Conservation (phyloP, 2,329 filamentous ascomycete species). For the Exophiala alcalophila region DNA sequence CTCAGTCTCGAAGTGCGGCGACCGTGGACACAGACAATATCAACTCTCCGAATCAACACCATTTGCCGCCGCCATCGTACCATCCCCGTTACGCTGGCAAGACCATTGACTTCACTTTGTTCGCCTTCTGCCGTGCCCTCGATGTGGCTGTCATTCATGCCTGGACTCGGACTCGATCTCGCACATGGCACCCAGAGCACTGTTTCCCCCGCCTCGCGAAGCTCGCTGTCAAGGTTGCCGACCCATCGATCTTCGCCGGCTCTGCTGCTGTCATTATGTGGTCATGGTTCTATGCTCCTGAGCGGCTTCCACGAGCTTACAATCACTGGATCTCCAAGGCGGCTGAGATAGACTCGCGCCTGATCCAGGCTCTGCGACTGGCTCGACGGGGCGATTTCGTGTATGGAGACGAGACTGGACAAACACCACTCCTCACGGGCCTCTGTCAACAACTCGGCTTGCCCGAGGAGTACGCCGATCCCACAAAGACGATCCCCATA, state of each 20-base stretch:
- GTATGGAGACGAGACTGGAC: conserved; percentile 72
- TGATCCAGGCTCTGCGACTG: conserved; percentile 70
- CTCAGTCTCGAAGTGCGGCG: conserved; percentile 17
- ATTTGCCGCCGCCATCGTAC: conserved; percentile 20
- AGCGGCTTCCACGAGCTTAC: conserved; percentile 68
- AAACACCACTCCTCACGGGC: conserved; percentile 62
- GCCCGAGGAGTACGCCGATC: conserved; percentile 71
- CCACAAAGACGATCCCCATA: conserved; percentile 65
- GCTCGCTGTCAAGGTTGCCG: conserved; percentile 48
- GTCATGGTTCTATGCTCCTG: conserved; percentile 78
- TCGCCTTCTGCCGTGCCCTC: conserved; percentile 67
- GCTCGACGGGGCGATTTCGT: conserved; percentile 61
- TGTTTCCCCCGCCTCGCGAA: conserved; percentile 40
- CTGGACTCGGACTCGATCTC: conserved; percentile 54
- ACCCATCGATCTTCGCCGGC: conserved; percentile 67
- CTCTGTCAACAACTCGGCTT: conserved; percentile 71
- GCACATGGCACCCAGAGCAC: conserved; percentile 21
- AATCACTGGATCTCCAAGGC: conserved; percentile 78
- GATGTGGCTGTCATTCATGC: conserved; percentile 67
- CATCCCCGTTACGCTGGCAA: conserved; percentile 59
- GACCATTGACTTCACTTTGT: conserved; percentile 80
- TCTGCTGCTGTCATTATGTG: conserved; percentile 80
- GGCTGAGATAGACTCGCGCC: conserved; percentile 69
- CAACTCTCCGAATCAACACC: conserved; percentile 20
- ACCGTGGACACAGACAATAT: conserved; percentile 11